These are phyloP conservation scores for Fusarium setosum DNA, from an alignment of 2,329 filamentous ascomycete genomes.

Conservation along the genomic window DNA sequence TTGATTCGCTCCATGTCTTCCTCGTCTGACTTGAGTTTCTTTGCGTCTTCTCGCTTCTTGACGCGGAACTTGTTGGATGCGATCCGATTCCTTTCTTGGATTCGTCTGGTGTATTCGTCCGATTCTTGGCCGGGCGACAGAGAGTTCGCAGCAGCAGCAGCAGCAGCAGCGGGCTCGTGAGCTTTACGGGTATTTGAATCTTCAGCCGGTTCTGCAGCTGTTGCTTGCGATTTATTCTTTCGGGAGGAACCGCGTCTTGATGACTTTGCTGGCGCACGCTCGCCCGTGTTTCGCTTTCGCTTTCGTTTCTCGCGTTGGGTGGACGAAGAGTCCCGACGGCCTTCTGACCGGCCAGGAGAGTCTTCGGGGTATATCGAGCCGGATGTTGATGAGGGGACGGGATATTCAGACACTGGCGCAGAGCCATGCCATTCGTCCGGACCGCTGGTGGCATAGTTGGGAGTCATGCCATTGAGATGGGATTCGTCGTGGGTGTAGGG, in stretches of 20 bases:
- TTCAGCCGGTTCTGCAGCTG: neutral
- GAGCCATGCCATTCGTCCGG: neutral
- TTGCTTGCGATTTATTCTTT: neutral
- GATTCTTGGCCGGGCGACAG: neutral
- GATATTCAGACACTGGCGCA: neutral
- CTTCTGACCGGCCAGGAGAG: neutral
- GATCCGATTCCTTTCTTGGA: slow-evolving; percentile 37
- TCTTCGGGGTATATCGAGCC: neutral
- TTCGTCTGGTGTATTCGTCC: neutral
- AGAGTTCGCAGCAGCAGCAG: too few species aligned
- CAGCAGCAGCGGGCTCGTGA: neutral
- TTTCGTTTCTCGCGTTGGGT: neutral
- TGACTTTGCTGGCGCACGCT: neutral
- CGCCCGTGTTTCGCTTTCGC: neutral
- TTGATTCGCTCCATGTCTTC: slow-evolving; percentile 30
- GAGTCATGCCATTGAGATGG: neutral
- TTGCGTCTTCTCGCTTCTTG: slow-evolving; percentile 33
- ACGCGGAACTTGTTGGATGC: slow-evolving; percentile 42
- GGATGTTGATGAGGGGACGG: neutral
- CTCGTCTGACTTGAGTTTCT: slow-evolving; percentile 26
- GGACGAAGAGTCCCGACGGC: neutral
- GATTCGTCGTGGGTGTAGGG: neutral
- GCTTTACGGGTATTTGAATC: neutral
- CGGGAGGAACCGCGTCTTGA: neutral
- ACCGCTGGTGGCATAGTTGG: neutral